These are phyloP conservation scores for Yamadazyma sp. DNA, from an alignment of 805 yeast genomes.

Conservation along the genomic window DNA sequence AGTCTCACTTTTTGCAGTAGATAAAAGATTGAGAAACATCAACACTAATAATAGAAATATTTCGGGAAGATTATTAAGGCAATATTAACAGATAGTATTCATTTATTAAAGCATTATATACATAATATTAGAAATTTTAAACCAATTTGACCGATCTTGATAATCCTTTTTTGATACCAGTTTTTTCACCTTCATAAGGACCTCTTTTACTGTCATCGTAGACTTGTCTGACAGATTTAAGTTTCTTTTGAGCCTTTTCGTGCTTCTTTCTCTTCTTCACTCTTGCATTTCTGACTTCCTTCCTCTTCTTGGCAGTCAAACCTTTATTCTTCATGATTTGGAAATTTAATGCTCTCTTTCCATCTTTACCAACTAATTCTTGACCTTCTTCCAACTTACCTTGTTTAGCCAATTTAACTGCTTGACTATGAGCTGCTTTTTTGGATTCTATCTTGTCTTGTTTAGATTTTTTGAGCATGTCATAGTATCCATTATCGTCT, in stretches of 20 bases:
- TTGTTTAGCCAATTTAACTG: constrained; percentile 75
- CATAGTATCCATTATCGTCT: constrained; percentile 59
- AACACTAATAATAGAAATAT: too few species aligned
- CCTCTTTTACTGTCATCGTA: constrained; percentile 64
- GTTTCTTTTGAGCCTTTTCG: constrained; percentile 91
- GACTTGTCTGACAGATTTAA: constrained; percentile 87
- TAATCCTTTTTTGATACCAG: constrained; percentile 95
- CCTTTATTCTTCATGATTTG: constrained; percentile 97
- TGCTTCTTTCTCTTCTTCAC: constrained; percentile 98
- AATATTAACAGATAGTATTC: too few species aligned
- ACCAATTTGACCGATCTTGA: constrained; percentile 81
- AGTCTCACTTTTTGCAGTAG: too few species aligned
- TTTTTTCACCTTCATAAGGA: constrained; percentile 88
- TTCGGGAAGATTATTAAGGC: too few species aligned
- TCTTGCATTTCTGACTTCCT: constrained; percentile 92
- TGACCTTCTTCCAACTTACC: constrained; percentile 75
- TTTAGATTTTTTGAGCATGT: constrained; percentile 47
- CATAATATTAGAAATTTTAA: too few species aligned
- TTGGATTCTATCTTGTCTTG: constrained; percentile 51
- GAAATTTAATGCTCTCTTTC: constrained; percentile 92
- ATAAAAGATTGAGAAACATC: background rate
- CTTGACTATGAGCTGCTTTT: constrained; percentile 61
- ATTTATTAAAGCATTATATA: too few species aligned
- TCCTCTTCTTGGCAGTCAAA: constrained; percentile 86
- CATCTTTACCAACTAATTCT: constrained; percentile 68